Conservation (phyloP, 2,329 filamentous ascomycete species). For the Neospermospora avenae region DNA sequence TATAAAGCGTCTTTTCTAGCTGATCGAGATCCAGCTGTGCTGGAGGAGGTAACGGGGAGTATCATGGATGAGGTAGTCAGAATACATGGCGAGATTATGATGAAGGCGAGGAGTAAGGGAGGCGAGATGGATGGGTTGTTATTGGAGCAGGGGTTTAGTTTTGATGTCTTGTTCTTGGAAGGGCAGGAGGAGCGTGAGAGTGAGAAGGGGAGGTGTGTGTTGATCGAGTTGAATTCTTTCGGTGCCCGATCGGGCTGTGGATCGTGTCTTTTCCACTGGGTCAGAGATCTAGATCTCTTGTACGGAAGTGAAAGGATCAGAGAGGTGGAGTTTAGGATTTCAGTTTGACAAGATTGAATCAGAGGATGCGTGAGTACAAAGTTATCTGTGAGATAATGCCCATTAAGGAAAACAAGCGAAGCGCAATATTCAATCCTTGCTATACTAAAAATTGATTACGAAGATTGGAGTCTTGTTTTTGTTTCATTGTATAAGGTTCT, state of each 20-base stretch:
- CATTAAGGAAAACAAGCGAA: no score
- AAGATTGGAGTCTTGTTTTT: no score
- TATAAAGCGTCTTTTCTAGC: slow-evolving; percentile 36
- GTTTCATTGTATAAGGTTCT: no score
- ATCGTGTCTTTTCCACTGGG: slow-evolving; percentile 46
- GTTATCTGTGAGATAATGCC: no score
- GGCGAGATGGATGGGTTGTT: slow-evolving; percentile 29
- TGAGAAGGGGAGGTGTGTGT: slow-evolving; percentile 23
- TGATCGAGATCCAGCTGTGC: not conserved
- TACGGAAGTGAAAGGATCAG: slow-evolving; percentile 28
- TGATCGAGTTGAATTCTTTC: slow-evolving; percentile 47
- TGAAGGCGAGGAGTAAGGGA: slow-evolving; percentile 10
- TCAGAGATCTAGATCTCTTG: slow-evolving; percentile 37
- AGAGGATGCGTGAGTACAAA: no score
- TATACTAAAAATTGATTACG: no score
- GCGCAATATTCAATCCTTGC: no score
- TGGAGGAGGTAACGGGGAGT: slow-evolving; percentile 16
- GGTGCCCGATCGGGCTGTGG: slow-evolving; percentile 44
- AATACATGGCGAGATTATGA: slow-evolving; percentile 33
- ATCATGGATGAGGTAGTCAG: slow-evolving; percentile 24
- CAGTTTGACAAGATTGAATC: not conserved
- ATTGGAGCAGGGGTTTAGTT: slow-evolving; percentile 41
- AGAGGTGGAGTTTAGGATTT: slow-evolving; percentile 34
- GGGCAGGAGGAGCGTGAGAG: no score
- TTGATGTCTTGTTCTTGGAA: slow-evolving; percentile 40